Base-by-base conservation (phyloP, 345 rosid species). In the Ceriops zippeliana region DNA sequence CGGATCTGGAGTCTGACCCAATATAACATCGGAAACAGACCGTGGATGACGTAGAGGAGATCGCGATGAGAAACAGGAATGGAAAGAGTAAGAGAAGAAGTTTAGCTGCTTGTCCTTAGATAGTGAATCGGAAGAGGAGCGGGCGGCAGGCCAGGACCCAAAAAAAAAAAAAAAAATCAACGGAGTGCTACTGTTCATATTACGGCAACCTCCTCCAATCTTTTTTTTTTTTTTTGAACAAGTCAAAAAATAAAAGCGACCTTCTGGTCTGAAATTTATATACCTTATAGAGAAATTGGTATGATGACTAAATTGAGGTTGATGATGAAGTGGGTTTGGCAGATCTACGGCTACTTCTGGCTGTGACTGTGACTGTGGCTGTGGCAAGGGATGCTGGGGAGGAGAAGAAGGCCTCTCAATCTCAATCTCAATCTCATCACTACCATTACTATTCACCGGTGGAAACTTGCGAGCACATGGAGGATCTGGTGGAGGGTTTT, bases 221-320 rank as follows among this genome's bases (percentile, higher is more conserved):
- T 0, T 34, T 7, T 34, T 34, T 34, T 7, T 34, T 7, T 34
- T 3, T 32, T 1, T 32, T 32, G 35, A 34, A 34, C 37, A 7
- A 34, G n/a, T 8, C 15, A 27, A 15, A 35, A 63, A 46, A 46
- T 13, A 17, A 17, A 52, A 22, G 21, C 49, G 47, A 42, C 49
- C 49, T 42, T 13, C 17, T 42, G 49, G 49, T 42, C 17, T 42
- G 49, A 42, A 42, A 42, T 24, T 17, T 38, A 46, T 71, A 73
- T 82, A 93, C 98, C 98, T 89, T 80, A 92, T 89, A 74, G 96
- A 90, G 89, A 92, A 92, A 56, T 57, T 83, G 34, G 91, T 82
- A 71, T 68, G 84, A 67, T 76, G 79, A 67, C 57, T 71, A 58
- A 51, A 70, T 42, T 42, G 49, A 56, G 17, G 80, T 66, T 57